Base-by-base conservation (phyloP, 768 basidiomycete species). In the Rhizopogon salebrosus region DNA sequence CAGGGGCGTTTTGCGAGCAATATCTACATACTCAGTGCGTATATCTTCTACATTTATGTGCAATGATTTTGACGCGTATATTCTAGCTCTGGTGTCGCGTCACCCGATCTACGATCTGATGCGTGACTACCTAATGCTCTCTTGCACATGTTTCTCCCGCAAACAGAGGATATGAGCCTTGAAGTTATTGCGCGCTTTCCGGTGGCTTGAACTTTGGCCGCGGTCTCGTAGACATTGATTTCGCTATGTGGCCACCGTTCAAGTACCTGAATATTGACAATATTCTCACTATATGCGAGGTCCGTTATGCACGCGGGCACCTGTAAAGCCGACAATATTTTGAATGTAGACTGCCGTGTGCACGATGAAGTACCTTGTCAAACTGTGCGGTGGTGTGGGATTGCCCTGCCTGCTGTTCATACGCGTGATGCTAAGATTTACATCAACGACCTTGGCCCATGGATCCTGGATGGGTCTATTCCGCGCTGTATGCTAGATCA, bases 201-300 rank as follows among this genome's bases (percentile, higher is more conserved):
- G 93, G 93, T n/a, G 90, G 91, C 18, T 79, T 95, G 41, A 93
- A 95, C 68, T 94, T 95, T 62, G 92, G 93, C 26, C 80, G 85
- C 40, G 93, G 93, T 1, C 75, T 95, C 43, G 89, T 95, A 31
- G 92, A 95, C 59, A 90, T 93, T 63, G 94, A 95, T 69, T 94
- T 95, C 64, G 93, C 92, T 35, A 90, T 97, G 82, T 98, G 93
- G 92, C 95, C 95, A 1, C 65, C 98, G 46, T 97, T 98, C 78
- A 89, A 93, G 66, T 88, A 87, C 54, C 70, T 98, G 54, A 93
- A 92, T 61, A 83, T 95, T 52, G 95, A 97, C 65, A 94, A 95
- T 60, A 89, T 98, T 56, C 72, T 98, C 55, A 93, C 91, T 6
- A 86, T 92, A 52, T 92, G 92, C 63, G 95, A 98, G 79, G 89